Percentiles rank a stretch among this genome's conserved stretches.
These are phyloP conservation scores for Colletotrichum shisoi DNA, from an alignment of 2,329 filamentous ascomycete species.

Conservation along the genomic window DNA sequence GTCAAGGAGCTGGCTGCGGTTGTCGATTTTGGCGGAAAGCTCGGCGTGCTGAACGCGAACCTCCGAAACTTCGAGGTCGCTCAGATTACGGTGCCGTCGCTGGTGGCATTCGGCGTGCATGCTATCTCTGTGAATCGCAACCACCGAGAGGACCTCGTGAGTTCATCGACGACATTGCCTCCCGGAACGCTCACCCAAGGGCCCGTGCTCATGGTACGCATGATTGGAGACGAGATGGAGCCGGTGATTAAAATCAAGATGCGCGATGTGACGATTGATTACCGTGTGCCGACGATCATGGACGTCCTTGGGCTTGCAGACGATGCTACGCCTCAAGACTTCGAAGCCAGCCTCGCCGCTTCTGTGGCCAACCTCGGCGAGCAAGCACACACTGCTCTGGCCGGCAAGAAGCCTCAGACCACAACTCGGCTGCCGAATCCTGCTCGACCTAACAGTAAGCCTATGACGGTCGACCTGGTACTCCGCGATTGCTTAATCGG, in stretches of 20 bases:
- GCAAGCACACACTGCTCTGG: conserved; percentile 62
- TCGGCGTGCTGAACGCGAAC: conserved; percentile 71
- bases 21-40: conserved; percentile 70
- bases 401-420: conserved; percentile 35
- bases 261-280: conserved; percentile 85
- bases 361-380: conserved; percentile 82
- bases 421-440: conserved; percentile 17
- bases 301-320: conserved; percentile 76
- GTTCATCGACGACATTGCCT: conserved; percentile 51
- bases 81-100: conserved; percentile 83
- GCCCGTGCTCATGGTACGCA: conserved; percentile 80
- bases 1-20: conserved; percentile 69
- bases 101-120: conserved; percentile 79
- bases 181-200: conserved; percentile 40
- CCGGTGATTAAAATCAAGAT: conserved; percentile 88
- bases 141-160: conserved; percentile 73
- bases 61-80: conserved; percentile 72
- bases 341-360: conserved; percentile 77
- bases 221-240: conserved; percentile 94
- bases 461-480: conserved; percentile 74
- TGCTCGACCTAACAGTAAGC: conserved; percentile 53
- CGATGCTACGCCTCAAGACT: conserved; percentile 73
- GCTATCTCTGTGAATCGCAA: conserved; percentile 70
- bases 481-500: conserved; percentile 84
- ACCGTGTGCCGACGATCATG: conserved; percentile 83